Base-by-base conservation (phyloP, 192 early-diverging fungal genomes). In the Blastocladiella britannica region DNA sequence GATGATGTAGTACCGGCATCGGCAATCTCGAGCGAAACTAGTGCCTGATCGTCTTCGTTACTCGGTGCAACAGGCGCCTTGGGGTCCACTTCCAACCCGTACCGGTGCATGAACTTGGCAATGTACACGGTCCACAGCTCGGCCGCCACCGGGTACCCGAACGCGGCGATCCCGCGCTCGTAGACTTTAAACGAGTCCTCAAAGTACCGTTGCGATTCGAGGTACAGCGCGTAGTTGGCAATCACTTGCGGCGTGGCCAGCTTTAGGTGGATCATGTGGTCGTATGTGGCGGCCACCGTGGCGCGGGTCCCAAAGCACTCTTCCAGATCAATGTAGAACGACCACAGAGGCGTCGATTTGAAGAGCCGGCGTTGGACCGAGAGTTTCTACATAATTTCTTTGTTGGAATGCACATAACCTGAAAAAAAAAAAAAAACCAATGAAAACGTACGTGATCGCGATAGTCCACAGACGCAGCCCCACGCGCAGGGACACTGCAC, bases 61-160 rank as follows among this genome's bases (percentile, higher is more conserved):
- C n/a, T n/a, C n/a, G n/a, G n/a, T n/a, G n/a, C n/a, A n/a, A n/a
- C n/a, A n/a, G n/a, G n/a, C n/a, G 37, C 12, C 37, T 9, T 20
- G 37, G 15, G 37, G n/a, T n/a, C n/a, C n/a, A n/a, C 37, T 47
- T 47, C 1, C 15, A 20, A 20, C 9, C 72, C 75, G 66, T 90
- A 93, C 28, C 93, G 86, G 18, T 64, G 63, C 25, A 90, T 70
- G 59, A 97, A 96, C 60, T 84, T 82, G 15, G 75, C 69, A 53
- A 99, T 70, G 71, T 99, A 99, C 23, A 93, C 70, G 66, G 86
- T 93, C 95, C 95, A 99, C 43, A 99, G 73, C 60, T 99, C 95
- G 64, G 91, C 85, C 1, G 95, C 91, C 56, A 94, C 86, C 0
- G 95, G 93, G 63, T 85, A 95, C 20, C 90, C 90, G 63, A 99